Conservation (phyloP, 129 eudicot species). For the Lactuca saligna region DNA sequence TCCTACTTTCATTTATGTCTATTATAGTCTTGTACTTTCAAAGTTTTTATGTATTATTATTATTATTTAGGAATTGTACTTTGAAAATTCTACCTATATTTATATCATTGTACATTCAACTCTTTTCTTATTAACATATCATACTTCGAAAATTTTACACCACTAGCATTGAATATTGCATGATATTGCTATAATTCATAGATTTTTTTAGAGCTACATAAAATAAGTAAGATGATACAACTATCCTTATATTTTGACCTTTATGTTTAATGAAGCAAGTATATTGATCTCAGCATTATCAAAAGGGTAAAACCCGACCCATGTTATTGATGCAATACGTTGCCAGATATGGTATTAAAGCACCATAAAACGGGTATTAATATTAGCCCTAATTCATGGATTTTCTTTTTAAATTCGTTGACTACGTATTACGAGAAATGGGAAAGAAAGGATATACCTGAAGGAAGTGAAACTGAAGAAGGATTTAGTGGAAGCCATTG, state of each 20-base stretch:
- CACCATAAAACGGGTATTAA: background rate
- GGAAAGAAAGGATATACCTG: conserved; percentile 43
- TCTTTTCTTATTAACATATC: background rate
- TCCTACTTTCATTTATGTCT: background rate
- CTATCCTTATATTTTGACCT: background rate
- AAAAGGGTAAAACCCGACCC: background rate
- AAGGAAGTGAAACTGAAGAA: conserved; percentile 77
- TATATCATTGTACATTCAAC: background rate
- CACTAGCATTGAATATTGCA: background rate
- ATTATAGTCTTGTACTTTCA: background rate
- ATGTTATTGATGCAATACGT: background rate
- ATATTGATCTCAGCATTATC: background rate
- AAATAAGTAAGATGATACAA: no score
- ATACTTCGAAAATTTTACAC: no score
- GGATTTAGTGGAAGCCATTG: conserved; percentile 54
- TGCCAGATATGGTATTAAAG: background rate
- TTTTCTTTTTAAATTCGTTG: background rate
- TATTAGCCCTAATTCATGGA: background rate
- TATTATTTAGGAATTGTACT: no score
- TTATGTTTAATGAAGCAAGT: background rate
- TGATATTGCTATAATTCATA: background rate
- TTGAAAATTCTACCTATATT: no score
- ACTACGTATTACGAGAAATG: background rate
- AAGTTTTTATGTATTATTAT: no score
- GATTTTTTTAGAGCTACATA: no score